These are phyloP conservation scores for Vanrija sp. DNA, from an alignment of 1,284 basidiomycete species.

Conservation along the genomic window DNA sequence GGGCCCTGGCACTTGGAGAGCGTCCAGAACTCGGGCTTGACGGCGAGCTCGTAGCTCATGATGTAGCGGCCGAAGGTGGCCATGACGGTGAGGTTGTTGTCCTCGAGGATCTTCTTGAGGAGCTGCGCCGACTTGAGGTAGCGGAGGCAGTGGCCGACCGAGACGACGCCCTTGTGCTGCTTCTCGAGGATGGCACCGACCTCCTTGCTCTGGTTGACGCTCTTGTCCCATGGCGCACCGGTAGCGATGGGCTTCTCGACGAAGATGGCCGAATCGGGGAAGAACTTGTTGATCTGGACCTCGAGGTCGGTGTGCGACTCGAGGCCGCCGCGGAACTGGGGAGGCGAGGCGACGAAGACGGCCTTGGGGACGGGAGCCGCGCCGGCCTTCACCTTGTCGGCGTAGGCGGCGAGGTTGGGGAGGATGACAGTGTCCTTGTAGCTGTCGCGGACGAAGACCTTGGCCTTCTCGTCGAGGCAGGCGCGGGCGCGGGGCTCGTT, in stretches of 20 bases:
- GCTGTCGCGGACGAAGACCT: constrained; percentile 76
- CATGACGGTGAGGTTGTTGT: constrained; percentile 55
- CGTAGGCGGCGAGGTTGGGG: constrained; percentile 68
- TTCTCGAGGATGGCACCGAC: constrained; percentile 64
- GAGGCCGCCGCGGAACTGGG: constrained; percentile 79
- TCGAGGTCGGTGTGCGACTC: constrained; percentile 77
- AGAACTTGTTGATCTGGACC: constrained; percentile 75
- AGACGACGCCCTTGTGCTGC: constrained; percentile 56
- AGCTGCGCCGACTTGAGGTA: constrained; percentile 52
- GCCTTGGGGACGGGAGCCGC: constrained; percentile 55
- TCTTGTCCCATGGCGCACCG: constrained; percentile 47
- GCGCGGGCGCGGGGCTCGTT: constrained; percentile 70
- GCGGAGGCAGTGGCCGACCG: constrained; percentile 49
- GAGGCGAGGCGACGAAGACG: constrained; percentile 84
- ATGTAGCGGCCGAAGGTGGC: constrained; percentile 53
- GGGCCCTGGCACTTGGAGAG: constrained; percentile 51
- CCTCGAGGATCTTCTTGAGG: constrained; percentile 55
- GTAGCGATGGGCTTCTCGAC: constrained; percentile 71
- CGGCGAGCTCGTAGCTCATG: constrained; percentile 48
- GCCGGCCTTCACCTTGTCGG: constrained; percentile 53
- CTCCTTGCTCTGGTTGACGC: constrained; percentile 53
- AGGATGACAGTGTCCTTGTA: constrained; percentile 83
- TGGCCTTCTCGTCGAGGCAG: constrained; percentile 79
- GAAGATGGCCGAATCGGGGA: constrained; percentile 82
- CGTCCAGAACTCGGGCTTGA: constrained; percentile 55